phyloP scores from a whole-genome alignment of 164 flowering plant species.

The Magnolia kwangsiensis region DNA sequence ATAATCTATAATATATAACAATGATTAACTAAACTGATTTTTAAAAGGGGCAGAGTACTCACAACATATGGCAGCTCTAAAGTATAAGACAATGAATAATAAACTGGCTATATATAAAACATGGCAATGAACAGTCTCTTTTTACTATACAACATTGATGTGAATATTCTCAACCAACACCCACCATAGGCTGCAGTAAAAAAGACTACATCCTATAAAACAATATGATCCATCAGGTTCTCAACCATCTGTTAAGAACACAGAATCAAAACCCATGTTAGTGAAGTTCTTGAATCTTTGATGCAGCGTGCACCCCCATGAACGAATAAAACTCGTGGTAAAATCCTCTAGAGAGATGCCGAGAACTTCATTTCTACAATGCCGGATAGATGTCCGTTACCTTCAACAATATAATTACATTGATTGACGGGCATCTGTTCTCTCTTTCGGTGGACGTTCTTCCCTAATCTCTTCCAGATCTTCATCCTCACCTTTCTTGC shows the following conservation, averaged over 20 bases:
- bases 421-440: slow-evolving; percentile 45
- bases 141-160: slow-evolving; percentile 3
- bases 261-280: not conserved
- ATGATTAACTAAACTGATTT: too few species aligned
- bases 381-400: not conserved
- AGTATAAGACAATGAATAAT: too few species aligned
- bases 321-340: not conserved
- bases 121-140: not conserved
- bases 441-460: slow-evolving; percentile 47
- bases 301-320: not conserved
- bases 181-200: not conserved
- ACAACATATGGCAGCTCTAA: too few species aligned
- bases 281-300: not conserved
- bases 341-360: not conserved
- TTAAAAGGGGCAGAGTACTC: too few species aligned
- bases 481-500: slow-evolving; percentile 72
- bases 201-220: not conserved
- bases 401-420: slow-evolving; percentile 26
- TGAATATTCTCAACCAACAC: not conserved
- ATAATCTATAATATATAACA: too few species aligned
- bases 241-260: slow-evolving; percentile 2
- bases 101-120: not conserved
- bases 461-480: slow-evolving; percentile 89
- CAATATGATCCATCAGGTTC: not conserved
- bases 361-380: not conserved